phyloP scores from a whole-genome alignment of 2,329 filamentous ascomycete species.

The Aspergillus persii region DNA sequence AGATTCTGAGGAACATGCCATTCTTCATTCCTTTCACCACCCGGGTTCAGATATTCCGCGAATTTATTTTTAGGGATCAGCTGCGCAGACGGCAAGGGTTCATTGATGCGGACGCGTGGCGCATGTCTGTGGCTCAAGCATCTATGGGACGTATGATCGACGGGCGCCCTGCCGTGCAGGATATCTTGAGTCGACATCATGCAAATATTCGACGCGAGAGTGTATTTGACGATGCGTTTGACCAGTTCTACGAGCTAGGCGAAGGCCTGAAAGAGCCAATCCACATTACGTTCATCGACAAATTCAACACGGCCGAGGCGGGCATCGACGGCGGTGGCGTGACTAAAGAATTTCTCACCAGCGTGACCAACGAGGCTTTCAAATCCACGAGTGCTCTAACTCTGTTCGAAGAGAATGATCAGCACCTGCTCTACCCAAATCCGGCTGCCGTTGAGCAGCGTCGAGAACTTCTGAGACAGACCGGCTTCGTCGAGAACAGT shows the following conservation, averaged over 20 bases:
- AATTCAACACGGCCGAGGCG: slow-evolving; percentile 81
- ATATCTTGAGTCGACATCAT: slow-evolving; percentile 60
- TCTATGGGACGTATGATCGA: slow-evolving; percentile 39
- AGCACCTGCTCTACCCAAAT: slow-evolving; percentile 86
- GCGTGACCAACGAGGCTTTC: slow-evolving; percentile 83
- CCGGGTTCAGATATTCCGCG: slow-evolving; percentile 85
- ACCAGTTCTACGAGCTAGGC: slow-evolving; percentile 76
- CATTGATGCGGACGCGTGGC: slow-evolving; percentile 73
- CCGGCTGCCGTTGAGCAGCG: slow-evolving; percentile 71
- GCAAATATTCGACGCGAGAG: slow-evolving; percentile 75
- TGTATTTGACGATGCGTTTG: slow-evolving; percentile 82
- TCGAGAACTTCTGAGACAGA: slow-evolving; percentile 56
- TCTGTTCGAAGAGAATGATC: slow-evolving; percentile 79
- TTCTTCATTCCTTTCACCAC: slow-evolving; percentile 94
- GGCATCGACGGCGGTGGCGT: slow-evolving; percentile 97
- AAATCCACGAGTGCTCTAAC: slow-evolving; percentile 55
- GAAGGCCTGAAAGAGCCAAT: slow-evolving; percentile 91
- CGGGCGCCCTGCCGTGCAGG: slow-evolving; percentile 39
- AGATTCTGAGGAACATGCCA: slow-evolving; percentile 92
- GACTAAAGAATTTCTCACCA: slow-evolving; percentile 94
- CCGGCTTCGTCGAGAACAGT: slow-evolving; percentile 53
- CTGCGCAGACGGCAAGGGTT: slow-evolving; percentile 65
- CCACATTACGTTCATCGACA: slow-evolving; percentile 92
- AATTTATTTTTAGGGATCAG: slow-evolving; percentile 87
- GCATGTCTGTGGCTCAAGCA: slow-evolving; percentile 56